These are phyloP conservation scores for Clitoria ternatea DNA, from an alignment of 306 rosid genomes.

Conservation along the genomic window DNA sequence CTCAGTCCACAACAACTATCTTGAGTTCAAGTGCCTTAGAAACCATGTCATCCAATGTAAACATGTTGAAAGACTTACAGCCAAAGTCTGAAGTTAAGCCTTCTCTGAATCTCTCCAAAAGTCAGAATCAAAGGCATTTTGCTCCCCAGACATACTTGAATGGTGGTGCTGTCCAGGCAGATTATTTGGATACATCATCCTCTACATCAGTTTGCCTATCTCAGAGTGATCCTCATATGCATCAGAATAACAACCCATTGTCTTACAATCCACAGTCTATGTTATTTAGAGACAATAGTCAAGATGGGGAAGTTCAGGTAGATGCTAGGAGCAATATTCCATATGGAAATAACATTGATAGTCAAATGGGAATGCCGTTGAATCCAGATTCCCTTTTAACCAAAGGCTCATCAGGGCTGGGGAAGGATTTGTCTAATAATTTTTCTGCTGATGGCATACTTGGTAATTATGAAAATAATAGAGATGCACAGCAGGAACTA, in stretches of 20 bases:
- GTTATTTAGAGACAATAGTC: constrained; percentile 66
- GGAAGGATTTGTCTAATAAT: constrained; percentile 57
- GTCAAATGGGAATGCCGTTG: constrained; percentile 51
- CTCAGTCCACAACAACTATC: constrained; percentile 68
- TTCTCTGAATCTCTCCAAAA: constrained; percentile 58
- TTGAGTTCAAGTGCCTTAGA: constrained; percentile 54
- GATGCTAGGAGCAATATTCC: constrained; percentile 60
- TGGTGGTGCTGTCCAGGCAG: constrained; percentile 50
- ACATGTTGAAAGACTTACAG: constrained; percentile 54
- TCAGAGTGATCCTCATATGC: constrained; percentile 63
- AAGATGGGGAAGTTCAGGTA: constrained; percentile 64
- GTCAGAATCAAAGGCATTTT: constrained; percentile 62
- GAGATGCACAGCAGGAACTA: constrained; percentile 83
- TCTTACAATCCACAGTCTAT: constrained; percentile 67
- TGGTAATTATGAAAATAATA: constrained; percentile 49
- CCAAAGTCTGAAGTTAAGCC: constrained; percentile 72
- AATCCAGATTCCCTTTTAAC: constrained; percentile 61
- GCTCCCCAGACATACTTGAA: constrained; percentile 50
- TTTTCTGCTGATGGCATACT: constrained; percentile 60
- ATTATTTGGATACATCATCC: constrained; percentile 94
- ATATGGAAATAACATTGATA: constrained; percentile 52
- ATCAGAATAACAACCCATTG: constrained; percentile 56
- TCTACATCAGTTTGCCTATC: constrained; percentile 89
- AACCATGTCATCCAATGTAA: constrained; percentile 53
- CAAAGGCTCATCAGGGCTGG: constrained; percentile 53